These are phyloP conservation scores for Onygenales sp. DNA, from an alignment of 2,329 filamentous ascomycete species.

Conservation along the genomic window DNA sequence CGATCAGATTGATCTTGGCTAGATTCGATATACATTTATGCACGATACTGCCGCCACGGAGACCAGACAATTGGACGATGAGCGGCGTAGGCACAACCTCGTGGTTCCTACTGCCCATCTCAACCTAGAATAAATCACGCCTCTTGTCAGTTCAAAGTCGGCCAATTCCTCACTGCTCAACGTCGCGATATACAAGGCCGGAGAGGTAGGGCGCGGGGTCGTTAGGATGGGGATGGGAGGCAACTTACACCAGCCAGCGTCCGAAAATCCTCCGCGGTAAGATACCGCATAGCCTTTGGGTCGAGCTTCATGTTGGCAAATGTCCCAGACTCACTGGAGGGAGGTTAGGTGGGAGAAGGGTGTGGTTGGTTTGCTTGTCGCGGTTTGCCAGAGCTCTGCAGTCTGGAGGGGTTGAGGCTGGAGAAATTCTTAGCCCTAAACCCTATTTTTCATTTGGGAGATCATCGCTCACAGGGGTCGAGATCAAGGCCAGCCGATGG, in stretches of 20 bases:
- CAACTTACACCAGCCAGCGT: constrained; percentile 75
- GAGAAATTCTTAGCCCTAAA: constrained; percentile 27
- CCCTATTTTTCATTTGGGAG: constrained; percentile 26
- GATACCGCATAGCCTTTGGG: constrained; percentile 84
- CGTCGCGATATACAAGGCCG: neutral
- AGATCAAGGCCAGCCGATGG: no score
- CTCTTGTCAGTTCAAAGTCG: neutral
- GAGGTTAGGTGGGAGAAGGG: neutral
- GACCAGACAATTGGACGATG: constrained; percentile 73
- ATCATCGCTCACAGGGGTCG: neutral
- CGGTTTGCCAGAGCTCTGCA: neutral
- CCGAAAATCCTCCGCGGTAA: constrained; percentile 87
- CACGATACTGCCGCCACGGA: constrained; percentile 69
- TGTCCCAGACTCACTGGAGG: neutral
- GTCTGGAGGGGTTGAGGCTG: neutral
- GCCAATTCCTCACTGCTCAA: neutral
- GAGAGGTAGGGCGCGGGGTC: neutral
- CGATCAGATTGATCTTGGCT: constrained; percentile 86
- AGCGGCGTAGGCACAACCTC: constrained; percentile 88
- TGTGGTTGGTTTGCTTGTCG: neutral
- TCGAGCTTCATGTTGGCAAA: constrained; percentile 76
- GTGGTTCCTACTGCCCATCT: constrained; percentile 91
- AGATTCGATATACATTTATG: constrained; percentile 81
- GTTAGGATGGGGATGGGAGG: neutral
- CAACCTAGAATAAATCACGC: constrained; percentile 51